Evolutionary conservation across 441 rosid genomes (phyloP).

Genomic region (Arabidopsis lyrata): DNA sequence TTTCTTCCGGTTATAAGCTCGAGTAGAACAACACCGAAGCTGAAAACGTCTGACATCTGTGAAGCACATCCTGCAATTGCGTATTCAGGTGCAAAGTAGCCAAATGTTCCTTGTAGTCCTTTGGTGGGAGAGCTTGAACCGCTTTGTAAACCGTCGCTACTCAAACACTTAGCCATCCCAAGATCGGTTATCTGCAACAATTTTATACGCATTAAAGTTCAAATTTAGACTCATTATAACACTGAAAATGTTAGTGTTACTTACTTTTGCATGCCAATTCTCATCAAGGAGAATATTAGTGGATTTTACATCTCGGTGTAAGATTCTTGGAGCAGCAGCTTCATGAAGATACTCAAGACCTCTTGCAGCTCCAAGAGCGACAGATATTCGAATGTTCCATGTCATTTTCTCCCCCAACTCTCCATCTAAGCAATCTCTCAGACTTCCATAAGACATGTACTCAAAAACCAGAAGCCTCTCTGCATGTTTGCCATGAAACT

Average conservation of each 20-base stretch:
- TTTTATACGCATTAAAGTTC: background rate
- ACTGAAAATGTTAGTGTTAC: conserved; percentile 23
- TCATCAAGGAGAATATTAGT: conserved; percentile 77
- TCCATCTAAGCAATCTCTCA: conserved; percentile 87
- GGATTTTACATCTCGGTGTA: conserved; percentile 81
- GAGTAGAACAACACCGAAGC: conserved; percentile 96
- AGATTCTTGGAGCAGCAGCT: conserved; percentile 83
- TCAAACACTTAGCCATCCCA: conserved; percentile 92
- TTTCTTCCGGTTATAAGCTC: conserved; percentile 93
- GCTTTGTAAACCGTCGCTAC: conserved; percentile 81
- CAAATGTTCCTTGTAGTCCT: conserved; percentile 94
- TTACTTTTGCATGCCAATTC: conserved; percentile 88
- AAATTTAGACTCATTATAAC: background rate
- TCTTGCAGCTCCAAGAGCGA: conserved; percentile 80
- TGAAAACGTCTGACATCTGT: conserved; percentile 93
- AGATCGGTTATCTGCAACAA: conserved; percentile 89
- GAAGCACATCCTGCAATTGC: conserved; percentile 94
- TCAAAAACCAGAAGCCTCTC: conserved; percentile 90
- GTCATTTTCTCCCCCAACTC: conserved; percentile 65
- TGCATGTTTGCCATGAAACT: conserved; percentile 74
- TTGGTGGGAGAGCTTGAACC: conserved; percentile 85
- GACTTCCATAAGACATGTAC: conserved; percentile 78
- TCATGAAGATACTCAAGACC: conserved; percentile 86
- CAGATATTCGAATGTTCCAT: conserved; percentile 66
- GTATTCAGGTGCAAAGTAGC: conserved; percentile 97